A percentile compares a stretch with the other conserved stretches of the same genome.
Conservation (phyloP, 164 flowering plant species). For the Magnolia changhungtana region DNA sequence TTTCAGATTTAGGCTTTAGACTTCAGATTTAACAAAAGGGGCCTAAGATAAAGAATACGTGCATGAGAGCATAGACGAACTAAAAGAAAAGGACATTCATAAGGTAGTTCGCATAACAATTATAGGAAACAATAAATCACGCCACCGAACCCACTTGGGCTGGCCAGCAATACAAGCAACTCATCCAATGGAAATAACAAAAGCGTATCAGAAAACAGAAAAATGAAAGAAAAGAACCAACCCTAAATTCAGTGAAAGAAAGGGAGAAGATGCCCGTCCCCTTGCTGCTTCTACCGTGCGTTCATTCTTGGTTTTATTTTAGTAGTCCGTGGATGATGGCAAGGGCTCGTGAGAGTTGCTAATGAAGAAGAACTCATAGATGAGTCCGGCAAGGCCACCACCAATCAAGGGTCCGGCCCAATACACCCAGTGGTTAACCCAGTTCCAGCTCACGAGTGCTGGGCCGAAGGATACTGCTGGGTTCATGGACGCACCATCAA, state of each 20-base stretch:
- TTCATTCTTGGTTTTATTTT: background rate
- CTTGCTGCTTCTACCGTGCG: background rate
- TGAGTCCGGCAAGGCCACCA: slow-evolving; percentile 39
- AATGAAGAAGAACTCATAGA: slow-evolving; percentile 40
- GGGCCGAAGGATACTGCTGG: slow-evolving; percentile 54
- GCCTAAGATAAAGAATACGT: no score
- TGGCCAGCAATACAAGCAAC: no score
- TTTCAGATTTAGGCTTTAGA: no score
- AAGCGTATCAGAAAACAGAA: no score
- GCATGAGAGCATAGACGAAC: no score
- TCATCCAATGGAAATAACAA: no score
- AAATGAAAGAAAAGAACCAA: no score
- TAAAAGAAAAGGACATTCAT: no score
- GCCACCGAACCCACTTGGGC: no score
- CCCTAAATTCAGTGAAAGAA: background rate
- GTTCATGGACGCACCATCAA: slow-evolving; percentile 54
- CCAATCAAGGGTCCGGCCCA: slow-evolving; percentile 58
- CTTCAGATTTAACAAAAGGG: no score
- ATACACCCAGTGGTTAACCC: slow-evolving; percentile 55
- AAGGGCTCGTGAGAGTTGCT: slow-evolving; percentile 32
- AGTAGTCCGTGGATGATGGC: slow-evolving; percentile 28
- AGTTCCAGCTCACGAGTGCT: slow-evolving; percentile 45
- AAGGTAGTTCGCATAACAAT: no score
- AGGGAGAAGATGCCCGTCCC: background rate
- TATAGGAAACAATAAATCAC: no score